Evolutionary conservation across 371 early-diverging fungal species (phyloP).

Genomic region (Apophysomyces variabilis): DNA sequence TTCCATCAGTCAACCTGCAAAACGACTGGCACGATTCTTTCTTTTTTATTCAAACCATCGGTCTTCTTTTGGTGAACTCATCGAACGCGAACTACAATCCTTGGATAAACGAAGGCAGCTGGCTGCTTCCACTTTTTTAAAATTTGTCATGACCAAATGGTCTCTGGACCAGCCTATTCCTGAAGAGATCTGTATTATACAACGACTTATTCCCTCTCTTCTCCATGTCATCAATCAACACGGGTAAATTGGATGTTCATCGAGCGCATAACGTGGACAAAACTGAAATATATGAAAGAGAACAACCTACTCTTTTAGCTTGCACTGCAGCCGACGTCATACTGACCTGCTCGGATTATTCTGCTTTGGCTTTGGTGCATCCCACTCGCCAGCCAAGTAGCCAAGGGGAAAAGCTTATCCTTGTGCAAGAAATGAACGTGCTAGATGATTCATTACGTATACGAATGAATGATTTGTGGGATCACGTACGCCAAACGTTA

Average conservation of each 20-base stretch:
- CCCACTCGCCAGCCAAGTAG: neutral
- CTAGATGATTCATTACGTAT: neutral
- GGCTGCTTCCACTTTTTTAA: neutral
- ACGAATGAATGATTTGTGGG: neutral
- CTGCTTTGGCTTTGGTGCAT: neutral
- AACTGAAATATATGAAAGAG: neutral
- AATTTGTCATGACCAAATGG: neutral
- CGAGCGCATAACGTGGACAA: neutral
- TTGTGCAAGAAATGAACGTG: neutral
- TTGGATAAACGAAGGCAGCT: conserved; percentile 7
- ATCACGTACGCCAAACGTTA: neutral
- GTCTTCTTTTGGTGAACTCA: neutral
- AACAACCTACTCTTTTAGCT: conserved; percentile 13
- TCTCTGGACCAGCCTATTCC: neutral
- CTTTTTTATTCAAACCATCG: neutral
- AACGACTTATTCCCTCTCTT: neutral
- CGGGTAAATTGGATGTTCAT: neutral
- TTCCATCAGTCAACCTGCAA: neutral
- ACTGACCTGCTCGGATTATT: neutral
- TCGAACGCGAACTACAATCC: neutral
- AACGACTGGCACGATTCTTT: neutral
- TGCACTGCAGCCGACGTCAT: conserved; percentile 9
- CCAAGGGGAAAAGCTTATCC: neutral
- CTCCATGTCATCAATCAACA: neutral
- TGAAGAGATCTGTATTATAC: neutral